These are phyloP conservation scores for Tricholoma sp. DNA, from an alignment of 768 basidiomycete genomes.

Conservation along the genomic window DNA sequence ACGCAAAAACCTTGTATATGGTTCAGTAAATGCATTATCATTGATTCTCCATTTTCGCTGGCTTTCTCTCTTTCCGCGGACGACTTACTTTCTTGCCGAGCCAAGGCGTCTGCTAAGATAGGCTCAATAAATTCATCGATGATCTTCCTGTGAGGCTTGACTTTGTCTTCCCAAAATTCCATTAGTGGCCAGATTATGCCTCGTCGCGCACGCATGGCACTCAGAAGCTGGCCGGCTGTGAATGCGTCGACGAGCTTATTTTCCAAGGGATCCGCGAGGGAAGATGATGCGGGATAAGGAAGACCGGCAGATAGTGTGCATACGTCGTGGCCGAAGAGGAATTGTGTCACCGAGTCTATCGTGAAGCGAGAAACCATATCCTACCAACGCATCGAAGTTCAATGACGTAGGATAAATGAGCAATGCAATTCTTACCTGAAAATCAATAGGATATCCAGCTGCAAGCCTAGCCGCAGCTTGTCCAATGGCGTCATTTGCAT, in stretches of 20 bases:
- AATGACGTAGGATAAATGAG: neutral
- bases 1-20: neutral
- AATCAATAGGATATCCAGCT: slow-evolving; percentile 47
- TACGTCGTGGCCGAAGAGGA: slow-evolving; percentile 48
- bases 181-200: slow-evolving; percentile 45
- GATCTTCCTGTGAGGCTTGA: slow-evolving; percentile 37
- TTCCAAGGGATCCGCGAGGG: slow-evolving; percentile 11
- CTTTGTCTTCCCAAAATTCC: slow-evolving; percentile 48
- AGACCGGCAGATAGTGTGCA: slow-evolving; percentile 41
- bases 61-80: neutral
- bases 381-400: slow-evolving; percentile 18
- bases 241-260: slow-evolving; percentile 46
- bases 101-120: slow-evolving; percentile 38
- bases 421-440: slow-evolving; percentile 36
- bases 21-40: neutral
- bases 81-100: neutral
- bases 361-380: slow-evolving; percentile 54
- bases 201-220: slow-evolving; percentile 33
- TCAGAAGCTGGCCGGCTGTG: slow-evolving; percentile 38
- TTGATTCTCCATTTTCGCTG: neutral
- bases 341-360: slow-evolving; percentile 54
- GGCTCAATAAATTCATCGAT: slow-evolving; percentile 49
- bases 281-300: slow-evolving; percentile 37
- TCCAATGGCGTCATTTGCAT: slow-evolving; percentile 37
- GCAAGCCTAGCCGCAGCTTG: slow-evolving; percentile 36